A percentile compares a stretch with the other conserved stretches of the same genome.
Evolutionary conservation across 306 rosid genomes (phyloP).

Genomic region (barrel medic (Medicago truncatula)): MtrunA17r5.0-ANR NC_053042.1:12427501-12428000

Average conservation of each 20-base stretch:
- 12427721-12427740: neutral
- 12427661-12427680: conserved; percentile 51
- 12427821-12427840: neutral
- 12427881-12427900: conserved; percentile 37
- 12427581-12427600: conserved; percentile 72
- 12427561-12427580: conserved; percentile 62
- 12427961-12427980: neutral
- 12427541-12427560: conserved; percentile 61
- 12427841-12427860: conserved; percentile 34
- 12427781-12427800: neutral
- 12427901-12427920: neutral
- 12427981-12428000: neutral
- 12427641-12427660: conserved; percentile 40
- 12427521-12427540: conserved; percentile 66
- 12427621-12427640: conserved; percentile 36
- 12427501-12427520: conserved; percentile 49
- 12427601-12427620: conserved; percentile 73
- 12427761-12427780: conserved; percentile 15
- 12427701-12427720: neutral
- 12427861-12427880: neutral
- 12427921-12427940: neutral
- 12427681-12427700: conserved; percentile 59
- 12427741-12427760: neutral
- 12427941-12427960: neutral
- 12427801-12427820: conserved; percentile 36